A percentile compares a stretch with the other conserved stretches of the same genome.
Conservation (phyloP, 2,329 filamentous ascomycete species). For the Aureobasidium sp. region DNA sequence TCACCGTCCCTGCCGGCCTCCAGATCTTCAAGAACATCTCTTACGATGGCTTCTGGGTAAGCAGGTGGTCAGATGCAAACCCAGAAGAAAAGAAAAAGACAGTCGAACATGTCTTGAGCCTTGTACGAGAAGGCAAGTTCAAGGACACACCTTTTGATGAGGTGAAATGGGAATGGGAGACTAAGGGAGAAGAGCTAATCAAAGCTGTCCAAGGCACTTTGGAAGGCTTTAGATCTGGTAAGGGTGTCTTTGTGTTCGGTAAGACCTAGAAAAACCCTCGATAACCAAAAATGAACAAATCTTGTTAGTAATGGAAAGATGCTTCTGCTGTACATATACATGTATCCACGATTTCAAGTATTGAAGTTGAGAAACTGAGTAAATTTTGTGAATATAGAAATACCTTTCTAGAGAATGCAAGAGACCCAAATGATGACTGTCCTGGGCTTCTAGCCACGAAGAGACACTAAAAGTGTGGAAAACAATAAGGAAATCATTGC, state of each 20-base stretch:
- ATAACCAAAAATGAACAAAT: background rate
- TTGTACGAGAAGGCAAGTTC: slow-evolving; percentile 71
- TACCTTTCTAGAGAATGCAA: background rate
- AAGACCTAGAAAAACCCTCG: slow-evolving; percentile 30
- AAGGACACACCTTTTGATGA: slow-evolving; percentile 76
- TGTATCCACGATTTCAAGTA: background rate
- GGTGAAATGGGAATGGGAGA: slow-evolving; percentile 77
- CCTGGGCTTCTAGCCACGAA: background rate
- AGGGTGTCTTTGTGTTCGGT: slow-evolving; percentile 81
- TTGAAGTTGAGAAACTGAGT: background rate
- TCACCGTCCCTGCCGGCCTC: slow-evolving; percentile 71
- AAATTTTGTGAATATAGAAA: background rate
- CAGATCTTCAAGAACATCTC: slow-evolving; percentile 89
- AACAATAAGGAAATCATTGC: slow-evolving; percentile 9
- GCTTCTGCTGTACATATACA: background rate
- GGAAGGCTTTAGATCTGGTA: slow-evolving; percentile 76
- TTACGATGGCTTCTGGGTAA: slow-evolving; percentile 94
- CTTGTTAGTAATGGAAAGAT: background rate
- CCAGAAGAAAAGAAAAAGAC: slow-evolving; percentile 67
- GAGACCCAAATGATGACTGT: background rate
- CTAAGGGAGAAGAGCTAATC: slow-evolving; percentile 60
- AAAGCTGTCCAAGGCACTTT: slow-evolving; percentile 76
- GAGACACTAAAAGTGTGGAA: background rate
- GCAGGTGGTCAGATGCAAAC: slow-evolving; percentile 74
- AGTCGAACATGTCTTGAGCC: slow-evolving; percentile 72